Percentiles rank a stretch among this genome's conserved stretches.
These are phyloP conservation scores for Umbilicaria muhlenbergii DNA, from an alignment of 495 filamentous ascomycete genomes.

Conservation along the genomic window DNA sequence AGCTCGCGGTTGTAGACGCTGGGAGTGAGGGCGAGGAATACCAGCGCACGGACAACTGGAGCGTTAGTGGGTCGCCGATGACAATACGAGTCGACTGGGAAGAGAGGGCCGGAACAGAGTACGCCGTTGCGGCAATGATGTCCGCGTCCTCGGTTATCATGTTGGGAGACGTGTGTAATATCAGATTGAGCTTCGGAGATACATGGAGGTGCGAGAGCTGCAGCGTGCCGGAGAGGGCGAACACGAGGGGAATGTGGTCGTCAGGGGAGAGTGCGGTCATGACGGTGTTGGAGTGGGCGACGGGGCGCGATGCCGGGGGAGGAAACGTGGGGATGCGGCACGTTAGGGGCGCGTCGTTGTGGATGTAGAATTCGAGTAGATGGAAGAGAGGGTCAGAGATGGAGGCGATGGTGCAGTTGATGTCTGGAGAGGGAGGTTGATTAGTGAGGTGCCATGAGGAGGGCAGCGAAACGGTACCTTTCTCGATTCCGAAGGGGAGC, in stretches of 20 bases:
- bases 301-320: slow-evolving; percentile 9
- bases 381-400: slow-evolving; percentile 87
- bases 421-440: slow-evolving; percentile 30
- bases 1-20: slow-evolving; percentile 8
- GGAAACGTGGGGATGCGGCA: slow-evolving; percentile 70
- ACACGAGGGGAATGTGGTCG: slow-evolving; percentile 51
- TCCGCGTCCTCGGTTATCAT: slow-evolving; percentile 35
- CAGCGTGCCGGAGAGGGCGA: slow-evolving; percentile 76
- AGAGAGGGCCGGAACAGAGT: slow-evolving; percentile 61
- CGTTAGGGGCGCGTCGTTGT: slow-evolving; percentile 83
- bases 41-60: slow-evolving; percentile 76
- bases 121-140: slow-evolving; percentile 72
- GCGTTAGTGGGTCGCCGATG: slow-evolving; percentile 71
- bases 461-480: slow-evolving; percentile 13
- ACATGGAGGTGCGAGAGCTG: slow-evolving; percentile 86
- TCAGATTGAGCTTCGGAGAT: slow-evolving; percentile 71
- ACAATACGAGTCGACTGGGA: slow-evolving; percentile 41
- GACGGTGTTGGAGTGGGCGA: slow-evolving; percentile 7
- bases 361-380: slow-evolving; percentile 95
- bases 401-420: slow-evolving; percentile 83
- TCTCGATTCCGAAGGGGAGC: slow-evolving; percentile 70
- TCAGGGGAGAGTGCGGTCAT: slow-evolving; percentile 15
- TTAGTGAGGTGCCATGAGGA: not conserved
- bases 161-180: slow-evolving; percentile 54
- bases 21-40: slow-evolving; percentile 28